Percentiles rank a stretch among this genome's conserved stretches.
phyloP scores from a whole-genome alignment of 1,284 basidiomycete genomes.

The Ustilago hordei region DNA sequence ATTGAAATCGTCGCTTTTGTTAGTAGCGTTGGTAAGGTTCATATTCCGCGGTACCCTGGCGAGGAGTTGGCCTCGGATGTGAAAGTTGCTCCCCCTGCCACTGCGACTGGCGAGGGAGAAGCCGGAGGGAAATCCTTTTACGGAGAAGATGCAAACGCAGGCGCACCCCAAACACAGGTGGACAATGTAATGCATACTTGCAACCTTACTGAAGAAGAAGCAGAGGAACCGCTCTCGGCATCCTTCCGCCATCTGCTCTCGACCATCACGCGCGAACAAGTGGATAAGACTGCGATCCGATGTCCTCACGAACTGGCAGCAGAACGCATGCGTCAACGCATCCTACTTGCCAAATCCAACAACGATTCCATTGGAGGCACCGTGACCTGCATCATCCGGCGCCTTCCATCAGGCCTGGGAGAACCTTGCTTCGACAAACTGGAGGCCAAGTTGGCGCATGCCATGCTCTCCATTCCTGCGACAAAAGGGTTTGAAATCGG shows the following conservation, averaged over 20 bases:
- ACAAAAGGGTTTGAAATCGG: slow-evolving; percentile 99
- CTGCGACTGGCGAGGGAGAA: slow-evolving; percentile 20
- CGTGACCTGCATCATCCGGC: slow-evolving; percentile 93
- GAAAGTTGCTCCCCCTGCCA: slow-evolving; percentile 17
- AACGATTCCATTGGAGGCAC: slow-evolving; percentile 97
- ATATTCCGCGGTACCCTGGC: slow-evolving; percentile 73
- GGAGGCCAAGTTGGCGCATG: slow-evolving; percentile 94
- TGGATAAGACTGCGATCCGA: slow-evolving; percentile 87
- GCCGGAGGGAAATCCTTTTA: slow-evolving; percentile 45
- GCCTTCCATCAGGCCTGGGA: slow-evolving; percentile 88
- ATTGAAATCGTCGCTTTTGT: slow-evolving; percentile 98
- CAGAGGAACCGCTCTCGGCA: slow-evolving; percentile 82
- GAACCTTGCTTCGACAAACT: slow-evolving; percentile 99
- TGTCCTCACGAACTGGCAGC: slow-evolving; percentile 91
- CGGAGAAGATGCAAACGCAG: slow-evolving; percentile 65
- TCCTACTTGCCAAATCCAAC: slow-evolving; percentile 89
- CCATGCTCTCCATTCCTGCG: slow-evolving; percentile 98
- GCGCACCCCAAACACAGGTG: slow-evolving; percentile 68
- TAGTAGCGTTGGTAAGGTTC: slow-evolving; percentile 92
- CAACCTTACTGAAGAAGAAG: slow-evolving; percentile 77
- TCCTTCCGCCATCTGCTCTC: slow-evolving; percentile 86
- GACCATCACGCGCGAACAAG: slow-evolving; percentile 84
- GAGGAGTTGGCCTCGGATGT: slow-evolving; percentile 53
- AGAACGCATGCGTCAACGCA: slow-evolving; percentile 91
- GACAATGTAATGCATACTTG: slow-evolving; percentile 69